Conservation (phyloP, 768 basidiomycete species). For the Phylloporus rhodoxanthus region DNA sequence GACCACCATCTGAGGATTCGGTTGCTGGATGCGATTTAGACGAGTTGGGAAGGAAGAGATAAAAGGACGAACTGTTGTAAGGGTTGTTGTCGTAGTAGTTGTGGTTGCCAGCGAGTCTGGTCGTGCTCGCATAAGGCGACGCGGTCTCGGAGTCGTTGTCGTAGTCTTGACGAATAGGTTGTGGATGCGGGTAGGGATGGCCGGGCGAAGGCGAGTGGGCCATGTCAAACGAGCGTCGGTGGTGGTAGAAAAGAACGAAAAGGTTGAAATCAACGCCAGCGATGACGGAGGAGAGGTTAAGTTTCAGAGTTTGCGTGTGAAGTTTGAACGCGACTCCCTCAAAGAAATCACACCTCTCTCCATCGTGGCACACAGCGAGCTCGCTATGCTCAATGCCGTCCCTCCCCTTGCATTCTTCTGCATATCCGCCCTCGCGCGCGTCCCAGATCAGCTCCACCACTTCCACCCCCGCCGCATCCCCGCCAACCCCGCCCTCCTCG, state of each 20-base stretch:
- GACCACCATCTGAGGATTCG: slow-evolving; percentile 29
- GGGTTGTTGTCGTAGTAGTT: slow-evolving; percentile 30
- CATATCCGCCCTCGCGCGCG: slow-evolving; percentile 37
- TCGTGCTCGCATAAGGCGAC: slow-evolving; percentile 56
- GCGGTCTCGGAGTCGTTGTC: slow-evolving; percentile 45
- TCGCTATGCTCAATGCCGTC: slow-evolving; percentile 15
- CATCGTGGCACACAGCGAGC: slow-evolving; percentile 1
- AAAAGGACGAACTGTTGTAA: slow-evolving; percentile 16
- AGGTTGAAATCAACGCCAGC: slow-evolving; percentile 23
- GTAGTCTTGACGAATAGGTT: slow-evolving; percentile 34
- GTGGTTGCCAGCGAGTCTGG: slow-evolving; percentile 45
- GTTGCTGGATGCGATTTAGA: slow-evolving; percentile 8
- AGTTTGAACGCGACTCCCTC: not conserved
- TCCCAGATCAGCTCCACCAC: slow-evolving; percentile 33
- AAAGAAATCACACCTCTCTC: not conserved
- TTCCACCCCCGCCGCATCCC: slow-evolving; percentile 36
- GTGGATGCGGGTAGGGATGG: slow-evolving; percentile 26
- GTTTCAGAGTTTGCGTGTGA: slow-evolving; percentile 16
- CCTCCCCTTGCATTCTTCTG: slow-evolving; percentile 54
- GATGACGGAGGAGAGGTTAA: slow-evolving; percentile 10
- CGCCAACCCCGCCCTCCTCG: slow-evolving; percentile 39
- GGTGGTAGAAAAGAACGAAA: slow-evolving; percentile 8
- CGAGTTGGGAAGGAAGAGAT: slow-evolving; percentile 1
- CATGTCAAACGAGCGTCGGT: slow-evolving; percentile 27
- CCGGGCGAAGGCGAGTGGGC: slow-evolving; percentile 41